Base-by-base conservation (phyloP, 768 basidiomycete species). In the Hebeloma cylindrosporum region DNA sequence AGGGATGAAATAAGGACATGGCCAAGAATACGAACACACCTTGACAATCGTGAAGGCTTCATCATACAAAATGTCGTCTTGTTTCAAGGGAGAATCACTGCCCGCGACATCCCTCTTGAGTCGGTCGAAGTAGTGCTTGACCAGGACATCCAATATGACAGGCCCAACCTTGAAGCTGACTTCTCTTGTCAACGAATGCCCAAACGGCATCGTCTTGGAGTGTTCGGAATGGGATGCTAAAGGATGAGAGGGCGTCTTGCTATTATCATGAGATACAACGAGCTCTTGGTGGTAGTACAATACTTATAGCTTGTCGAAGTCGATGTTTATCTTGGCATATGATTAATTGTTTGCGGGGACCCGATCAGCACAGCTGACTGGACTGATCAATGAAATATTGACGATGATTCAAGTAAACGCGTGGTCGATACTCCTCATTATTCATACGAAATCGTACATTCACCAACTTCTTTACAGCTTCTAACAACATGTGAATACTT, bases 111-210 rank as follows among this genome's bases (percentile, higher is more conserved):
- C 72, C 17, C 66, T 69, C 63, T 70, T 79, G 36, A 80, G 62
- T 10, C 81, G 76, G 32, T 85, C 83, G 36, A 93, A 78, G 62
- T 91, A 94, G 60, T 93, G 91, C 61, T 85, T 87, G 58, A 92
- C 73, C n/a, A 92, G 73, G 1, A 86, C 89, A 53, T 83, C 85
- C 16, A 90, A 59, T 25, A 88, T 71, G 41, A 88, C 62, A 3
- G 88, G 87, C 0, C 83, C 88, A n/a, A 86, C 68, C 56, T 71
- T 75, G 47, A 88, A 63, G 28, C 83, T 78, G 20, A 79, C 77
- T 40, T 80, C 72, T 23, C 82, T 71, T 25, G 83, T 77, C 30
- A 90, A 72, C 14, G 83, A 60, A 59, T 82, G 88, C 22, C 45
- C 35, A 28, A 55, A 50, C 21, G 33, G 41, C 48, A 43, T 48